Evolutionary conservation across 345 rosid genomes (phyloP).

Genomic region (Rhodomyrtus tomentosa): DNA sequence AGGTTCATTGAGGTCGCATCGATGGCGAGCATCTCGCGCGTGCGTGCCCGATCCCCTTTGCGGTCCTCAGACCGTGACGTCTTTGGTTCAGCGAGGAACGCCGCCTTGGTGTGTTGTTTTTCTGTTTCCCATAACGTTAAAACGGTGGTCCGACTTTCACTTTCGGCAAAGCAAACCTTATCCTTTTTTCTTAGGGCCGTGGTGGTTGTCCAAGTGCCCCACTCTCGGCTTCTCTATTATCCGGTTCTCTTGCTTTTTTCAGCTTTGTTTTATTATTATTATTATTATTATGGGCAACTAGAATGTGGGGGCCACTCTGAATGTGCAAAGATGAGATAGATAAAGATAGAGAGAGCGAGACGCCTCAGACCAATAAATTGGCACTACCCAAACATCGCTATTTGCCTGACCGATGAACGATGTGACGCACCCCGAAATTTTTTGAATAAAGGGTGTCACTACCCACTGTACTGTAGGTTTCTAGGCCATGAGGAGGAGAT

Average conservation of each 20-base stretch:
- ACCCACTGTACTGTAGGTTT: neutral
- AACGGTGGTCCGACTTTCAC: neutral
- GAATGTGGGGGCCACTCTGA: no score
- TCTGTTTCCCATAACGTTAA: no score
- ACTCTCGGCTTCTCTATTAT: neutral
- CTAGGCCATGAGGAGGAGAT: neutral
- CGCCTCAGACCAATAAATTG: neutral
- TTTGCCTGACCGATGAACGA: neutral
- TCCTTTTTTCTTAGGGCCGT: neutral
- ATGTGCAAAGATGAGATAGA: neutral
- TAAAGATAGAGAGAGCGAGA: neutral
- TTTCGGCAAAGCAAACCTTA: neutral
- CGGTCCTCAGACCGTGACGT: no score
- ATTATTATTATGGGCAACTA: no score
- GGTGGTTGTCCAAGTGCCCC: neutral
- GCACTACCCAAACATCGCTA: neutral
- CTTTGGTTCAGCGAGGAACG: no score
- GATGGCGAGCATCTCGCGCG: no score
- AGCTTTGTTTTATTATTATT: no score
- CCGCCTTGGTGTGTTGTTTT: no score
- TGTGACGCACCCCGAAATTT: neutral
- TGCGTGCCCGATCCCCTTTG: no score
- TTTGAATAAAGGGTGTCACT: neutral
- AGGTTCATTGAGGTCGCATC: no score
- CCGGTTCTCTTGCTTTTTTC: neutral